Conservation (phyloP, 192 early-diverging fungal genomes). For the Coemansia sp. region DNA sequence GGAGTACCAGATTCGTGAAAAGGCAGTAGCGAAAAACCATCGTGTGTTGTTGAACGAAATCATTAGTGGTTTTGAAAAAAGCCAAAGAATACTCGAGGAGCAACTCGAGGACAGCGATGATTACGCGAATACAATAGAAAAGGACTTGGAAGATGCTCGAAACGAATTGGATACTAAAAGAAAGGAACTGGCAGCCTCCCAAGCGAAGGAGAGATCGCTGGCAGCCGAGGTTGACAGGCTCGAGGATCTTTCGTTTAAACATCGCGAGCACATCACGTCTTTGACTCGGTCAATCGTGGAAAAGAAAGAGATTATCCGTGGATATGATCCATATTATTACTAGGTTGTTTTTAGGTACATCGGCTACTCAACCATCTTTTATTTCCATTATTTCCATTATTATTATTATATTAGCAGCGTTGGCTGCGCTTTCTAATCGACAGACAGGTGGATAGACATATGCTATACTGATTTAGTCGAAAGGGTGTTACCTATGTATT, state of each 20-base stretch:
- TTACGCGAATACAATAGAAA: background rate
- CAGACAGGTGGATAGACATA: no score
- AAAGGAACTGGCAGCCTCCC: background rate
- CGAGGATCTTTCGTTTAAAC: background rate
- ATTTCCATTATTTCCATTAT: no score
- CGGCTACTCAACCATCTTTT: no score
- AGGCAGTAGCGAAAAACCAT: background rate
- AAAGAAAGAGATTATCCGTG: no score
- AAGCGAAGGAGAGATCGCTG: background rate
- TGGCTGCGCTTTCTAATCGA: no score
- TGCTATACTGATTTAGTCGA: no score
- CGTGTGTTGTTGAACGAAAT: background rate
- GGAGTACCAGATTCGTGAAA: no score
- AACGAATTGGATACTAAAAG: background rate
- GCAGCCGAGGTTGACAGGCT: background rate
- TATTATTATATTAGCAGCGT: no score
- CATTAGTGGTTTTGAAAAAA: background rate
- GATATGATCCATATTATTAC: no score
- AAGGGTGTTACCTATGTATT: no score
- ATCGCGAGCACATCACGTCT: background rate
- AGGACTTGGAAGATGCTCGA: background rate
- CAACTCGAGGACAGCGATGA: background rate
- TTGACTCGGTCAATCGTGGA: background rate
- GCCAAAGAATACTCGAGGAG: background rate
- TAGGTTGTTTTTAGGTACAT: no score